Conservation (phyloP, 192 early-diverging fungal species). For the Pilaira anomala region DNA sequence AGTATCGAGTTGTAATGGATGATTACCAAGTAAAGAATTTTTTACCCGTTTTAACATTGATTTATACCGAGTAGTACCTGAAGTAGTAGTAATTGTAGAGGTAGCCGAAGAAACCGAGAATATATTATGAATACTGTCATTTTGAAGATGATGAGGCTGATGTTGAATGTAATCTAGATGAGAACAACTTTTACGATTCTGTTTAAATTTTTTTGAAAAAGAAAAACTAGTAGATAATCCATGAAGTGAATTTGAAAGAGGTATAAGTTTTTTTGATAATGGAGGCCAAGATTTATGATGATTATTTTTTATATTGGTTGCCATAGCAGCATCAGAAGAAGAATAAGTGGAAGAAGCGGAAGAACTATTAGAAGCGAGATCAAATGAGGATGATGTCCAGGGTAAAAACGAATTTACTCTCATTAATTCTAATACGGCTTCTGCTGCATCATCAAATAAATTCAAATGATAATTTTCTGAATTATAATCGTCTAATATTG, state of each 20-base stretch:
- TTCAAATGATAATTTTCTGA: conserved; percentile 15
- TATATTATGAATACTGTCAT: neutral
- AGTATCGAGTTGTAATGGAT: conserved; percentile 2
- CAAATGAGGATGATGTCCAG: conserved; percentile 13
- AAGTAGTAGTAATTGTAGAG: neutral
- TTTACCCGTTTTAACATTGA: conserved; percentile 10
- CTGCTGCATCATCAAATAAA: conserved; percentile 17
- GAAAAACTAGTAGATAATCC: conserved; percentile 2
- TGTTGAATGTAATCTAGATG: conserved; percentile 1
- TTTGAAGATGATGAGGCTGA: too few species aligned
- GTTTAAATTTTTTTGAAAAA: conserved; percentile 5
- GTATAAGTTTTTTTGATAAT: neutral
- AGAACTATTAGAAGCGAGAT: neutral
- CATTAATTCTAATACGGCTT: conserved; percentile 33
- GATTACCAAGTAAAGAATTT: conserved; percentile 2
- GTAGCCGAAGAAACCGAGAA: neutral
- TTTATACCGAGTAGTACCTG: conserved; percentile 8
- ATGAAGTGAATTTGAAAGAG: neutral
- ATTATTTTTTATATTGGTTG: neutral
- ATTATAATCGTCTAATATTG: conserved; percentile 18
- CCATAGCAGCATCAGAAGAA: neutral
- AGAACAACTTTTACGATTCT: conserved; percentile 6
- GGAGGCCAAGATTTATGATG: neutral
- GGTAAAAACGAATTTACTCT: conserved; percentile 33
- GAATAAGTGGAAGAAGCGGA: neutral